Conservation (phyloP, 2,329 filamentous ascomycete genomes). For the Ceratocystis albifundus region DNA sequence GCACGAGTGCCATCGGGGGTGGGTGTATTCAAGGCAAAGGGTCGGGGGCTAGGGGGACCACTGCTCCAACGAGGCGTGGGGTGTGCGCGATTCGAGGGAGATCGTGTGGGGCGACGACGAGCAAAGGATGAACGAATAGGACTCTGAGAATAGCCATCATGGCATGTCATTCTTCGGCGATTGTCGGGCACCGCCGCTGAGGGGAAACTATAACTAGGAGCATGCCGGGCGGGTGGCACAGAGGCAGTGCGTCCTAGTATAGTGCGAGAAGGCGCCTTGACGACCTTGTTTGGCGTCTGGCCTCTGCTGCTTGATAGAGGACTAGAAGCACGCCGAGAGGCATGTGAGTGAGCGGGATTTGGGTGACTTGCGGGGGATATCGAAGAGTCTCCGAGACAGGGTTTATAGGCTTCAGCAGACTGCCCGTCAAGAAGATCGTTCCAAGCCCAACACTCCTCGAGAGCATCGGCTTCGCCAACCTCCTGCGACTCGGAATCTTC, state of each 20-base stretch:
- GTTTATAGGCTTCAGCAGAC: slow-evolving; percentile 4
- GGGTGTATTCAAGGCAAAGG: slow-evolving; percentile 29
- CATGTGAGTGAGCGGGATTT: slow-evolving; percentile 24
- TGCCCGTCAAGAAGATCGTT: slow-evolving; percentile 52
- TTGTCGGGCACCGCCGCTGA: slow-evolving; percentile 1
- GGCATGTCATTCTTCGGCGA: slow-evolving; percentile 17
- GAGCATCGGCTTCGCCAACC: slow-evolving; percentile 49
- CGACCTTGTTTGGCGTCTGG: slow-evolving; percentile 35
- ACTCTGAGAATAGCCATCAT: slow-evolving; percentile 9
- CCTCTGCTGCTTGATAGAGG: slow-evolving; percentile 31
- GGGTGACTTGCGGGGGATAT: not conserved
- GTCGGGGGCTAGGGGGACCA: slow-evolving; percentile 36
- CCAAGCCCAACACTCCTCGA: slow-evolving; percentile 57
- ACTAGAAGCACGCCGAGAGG: slow-evolving; percentile 31
- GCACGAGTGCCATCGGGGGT: slow-evolving; percentile 7
- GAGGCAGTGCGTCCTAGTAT: slow-evolving; percentile 41
- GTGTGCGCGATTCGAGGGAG: slow-evolving; percentile 40
- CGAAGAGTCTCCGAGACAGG: not conserved
- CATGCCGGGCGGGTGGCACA: slow-evolving; percentile 36
- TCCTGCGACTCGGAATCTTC: slow-evolving; percentile 35
- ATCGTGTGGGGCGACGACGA: slow-evolving; percentile 40
- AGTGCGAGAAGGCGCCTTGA: slow-evolving; percentile 36
- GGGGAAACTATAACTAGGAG: slow-evolving; percentile 38
- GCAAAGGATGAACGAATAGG: not conserved
- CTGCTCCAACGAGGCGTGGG: slow-evolving; percentile 47